phyloP scores from a whole-genome alignment of 73 alveolate species.

The Tetrahymena borealis region DNA sequence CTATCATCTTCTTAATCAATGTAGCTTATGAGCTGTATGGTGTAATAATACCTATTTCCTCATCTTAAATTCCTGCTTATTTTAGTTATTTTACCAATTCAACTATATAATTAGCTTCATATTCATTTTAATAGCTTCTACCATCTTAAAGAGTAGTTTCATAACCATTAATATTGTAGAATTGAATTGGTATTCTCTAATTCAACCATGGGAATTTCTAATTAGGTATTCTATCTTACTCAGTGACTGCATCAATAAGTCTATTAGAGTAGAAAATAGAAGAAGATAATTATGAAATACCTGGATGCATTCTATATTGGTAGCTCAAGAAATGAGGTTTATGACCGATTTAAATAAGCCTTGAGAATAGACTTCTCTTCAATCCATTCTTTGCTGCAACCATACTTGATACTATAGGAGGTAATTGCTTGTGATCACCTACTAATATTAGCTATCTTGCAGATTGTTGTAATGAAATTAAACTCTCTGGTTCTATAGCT shows the following conservation, averaged over 20 bases:
- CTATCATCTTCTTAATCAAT: neutral
- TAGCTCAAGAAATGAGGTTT: neutral
- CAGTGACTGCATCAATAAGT: neutral
- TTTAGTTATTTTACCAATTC: neutral
- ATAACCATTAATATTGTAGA: neutral
- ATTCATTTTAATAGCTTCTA: neutral
- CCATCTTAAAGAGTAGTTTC: constrained; percentile 4
- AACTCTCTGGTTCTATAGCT: constrained; percentile 8
- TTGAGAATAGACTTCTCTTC: constrained; percentile 2
- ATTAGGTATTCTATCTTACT: neutral
- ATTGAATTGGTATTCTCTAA: neutral
- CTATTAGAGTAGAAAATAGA: neutral
- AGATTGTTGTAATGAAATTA: neutral
- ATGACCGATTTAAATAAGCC: neutral
- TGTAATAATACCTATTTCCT: neutral
- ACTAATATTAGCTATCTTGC: neutral
- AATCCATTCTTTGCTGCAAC: neutral
- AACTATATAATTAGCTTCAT: neutral
- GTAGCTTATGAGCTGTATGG: neutral
- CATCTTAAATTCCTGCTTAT: neutral
- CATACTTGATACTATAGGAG: neutral
- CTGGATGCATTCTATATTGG: constrained; percentile 22
- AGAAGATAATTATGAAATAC: neutral
- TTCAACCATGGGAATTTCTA: neutral
- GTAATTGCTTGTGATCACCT: constrained; percentile 10